Conservation (phyloP, 768 basidiomycete genomes). For the Trametopsis cervina region DNA sequence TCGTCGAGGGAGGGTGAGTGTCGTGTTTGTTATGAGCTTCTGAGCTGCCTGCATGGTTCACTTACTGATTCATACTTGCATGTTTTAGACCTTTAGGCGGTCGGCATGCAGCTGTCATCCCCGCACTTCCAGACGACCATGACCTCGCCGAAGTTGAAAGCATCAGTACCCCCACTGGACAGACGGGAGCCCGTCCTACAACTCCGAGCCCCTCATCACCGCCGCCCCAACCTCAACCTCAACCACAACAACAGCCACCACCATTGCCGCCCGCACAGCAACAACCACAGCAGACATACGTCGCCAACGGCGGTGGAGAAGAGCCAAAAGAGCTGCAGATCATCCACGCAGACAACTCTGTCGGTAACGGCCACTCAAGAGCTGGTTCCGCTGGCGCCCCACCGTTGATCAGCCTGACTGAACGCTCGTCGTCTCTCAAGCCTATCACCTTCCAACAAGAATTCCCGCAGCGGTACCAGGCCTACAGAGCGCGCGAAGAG, state of each 20-base stretch:
- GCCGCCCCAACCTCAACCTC: slow-evolving; percentile 14
- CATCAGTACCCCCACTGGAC: background rate
- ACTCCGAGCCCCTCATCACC: slow-evolving; percentile 1
- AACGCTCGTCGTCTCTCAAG: slow-evolving; percentile 13
- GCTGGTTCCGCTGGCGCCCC: background rate
- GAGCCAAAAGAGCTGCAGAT: slow-evolving; percentile 20
- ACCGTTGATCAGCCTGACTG: slow-evolving; percentile 9
- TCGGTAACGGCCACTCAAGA: background rate
- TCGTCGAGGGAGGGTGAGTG: slow-evolving; percentile 79
- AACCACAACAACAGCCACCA: slow-evolving; percentile 29
- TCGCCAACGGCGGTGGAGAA: background rate
- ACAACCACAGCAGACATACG: background rate
- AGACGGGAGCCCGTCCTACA: background rate
- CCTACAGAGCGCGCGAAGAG: slow-evolving; percentile 9
- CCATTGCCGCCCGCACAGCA: slow-evolving; percentile 3
- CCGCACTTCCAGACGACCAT: slow-evolving; percentile 68
- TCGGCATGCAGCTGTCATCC: slow-evolving; percentile 75
- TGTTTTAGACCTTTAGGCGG: slow-evolving; percentile 63
- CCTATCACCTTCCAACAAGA: slow-evolving; percentile 23
- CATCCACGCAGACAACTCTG: slow-evolving; percentile 21
- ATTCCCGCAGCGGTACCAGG: slow-evolving; percentile 14
- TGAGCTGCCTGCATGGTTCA: background rate
- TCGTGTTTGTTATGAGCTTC: background rate
- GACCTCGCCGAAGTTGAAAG: slow-evolving; percentile 10
- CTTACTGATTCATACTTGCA: slow-evolving; percentile 11